phyloP scores from a whole-genome alignment of 1,284 basidiomycete species.

The Moesziomyces sp. region DNA sequence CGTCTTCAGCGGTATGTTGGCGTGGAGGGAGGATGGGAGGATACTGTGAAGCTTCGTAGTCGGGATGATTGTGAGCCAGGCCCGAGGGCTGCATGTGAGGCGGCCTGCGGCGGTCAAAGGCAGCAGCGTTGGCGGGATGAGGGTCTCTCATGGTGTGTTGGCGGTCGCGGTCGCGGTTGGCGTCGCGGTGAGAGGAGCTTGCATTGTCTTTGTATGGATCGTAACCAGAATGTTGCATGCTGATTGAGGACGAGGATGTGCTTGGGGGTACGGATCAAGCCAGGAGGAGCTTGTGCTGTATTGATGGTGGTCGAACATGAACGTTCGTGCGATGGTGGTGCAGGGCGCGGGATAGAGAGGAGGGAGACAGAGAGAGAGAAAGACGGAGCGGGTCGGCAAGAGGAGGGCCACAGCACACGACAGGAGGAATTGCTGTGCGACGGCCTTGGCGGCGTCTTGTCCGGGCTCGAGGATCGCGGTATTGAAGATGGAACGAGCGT shows the following conservation, averaged over 20 bases:
- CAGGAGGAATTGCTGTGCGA: too few relatives aligned
- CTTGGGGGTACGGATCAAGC: background rate
- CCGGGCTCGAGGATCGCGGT: too few relatives aligned
- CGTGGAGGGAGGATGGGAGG: conserved; percentile 5
- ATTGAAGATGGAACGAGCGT: too few relatives aligned
- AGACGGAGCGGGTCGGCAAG: too few relatives aligned
- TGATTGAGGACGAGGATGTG: conserved; percentile 1
- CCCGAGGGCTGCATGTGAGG: conserved; percentile 18
- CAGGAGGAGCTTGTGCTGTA: too few relatives aligned
- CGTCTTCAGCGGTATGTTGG: conserved; percentile 3
- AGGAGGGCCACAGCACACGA: too few relatives aligned
- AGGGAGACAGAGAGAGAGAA: too few relatives aligned
- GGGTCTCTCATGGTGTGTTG: conserved; percentile 8
- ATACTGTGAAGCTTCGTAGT: conserved; percentile 6
- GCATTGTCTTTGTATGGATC: conserved; percentile 9
- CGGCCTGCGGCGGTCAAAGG: conserved; percentile 11
- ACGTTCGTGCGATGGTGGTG: too few relatives aligned
- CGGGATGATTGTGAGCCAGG: conserved; percentile 18
- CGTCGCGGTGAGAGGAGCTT: conserved; percentile 13
- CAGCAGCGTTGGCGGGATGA: background rate
- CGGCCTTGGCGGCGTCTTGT: too few relatives aligned
- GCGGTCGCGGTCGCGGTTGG: background rate
- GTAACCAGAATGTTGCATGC: conserved; percentile 21
- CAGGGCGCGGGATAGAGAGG: too few relatives aligned
- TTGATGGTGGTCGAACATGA: too few relatives aligned